These are phyloP conservation scores for Clavispora carvajalis DNA, from an alignment of 805 yeast genomes.

Conservation along the genomic window DNA sequence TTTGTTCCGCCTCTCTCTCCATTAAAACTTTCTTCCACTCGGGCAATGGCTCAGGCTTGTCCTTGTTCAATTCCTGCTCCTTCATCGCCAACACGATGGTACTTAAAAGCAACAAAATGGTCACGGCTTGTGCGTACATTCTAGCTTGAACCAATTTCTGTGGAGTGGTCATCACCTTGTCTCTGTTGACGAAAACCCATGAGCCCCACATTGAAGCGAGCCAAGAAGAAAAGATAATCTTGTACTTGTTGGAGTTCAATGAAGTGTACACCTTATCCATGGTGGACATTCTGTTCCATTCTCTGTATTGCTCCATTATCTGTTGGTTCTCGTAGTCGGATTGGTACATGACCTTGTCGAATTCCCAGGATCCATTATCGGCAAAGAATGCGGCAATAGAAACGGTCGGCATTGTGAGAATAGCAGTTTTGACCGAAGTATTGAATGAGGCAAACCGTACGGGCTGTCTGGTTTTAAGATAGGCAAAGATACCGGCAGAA, in stretches of 20 bases:
- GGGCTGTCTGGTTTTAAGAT: conserved; percentile 30
- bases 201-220: conserved; percentile 32
- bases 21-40: conserved; percentile 20
- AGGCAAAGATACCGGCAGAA: conserved; percentile 29
- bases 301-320: conserved; percentile 29
- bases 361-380: conserved; percentile 41
- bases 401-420: conserved; percentile 37
- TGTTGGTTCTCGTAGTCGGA: conserved; percentile 22
- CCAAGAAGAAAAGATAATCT: conserved; percentile 33
- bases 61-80: conserved; percentile 19
- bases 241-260: conserved; percentile 31
- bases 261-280: conserved; percentile 25
- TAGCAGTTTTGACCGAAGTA: conserved; percentile 34
- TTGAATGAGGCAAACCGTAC: conserved; percentile 30
- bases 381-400: conserved; percentile 36
- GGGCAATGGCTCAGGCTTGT: conserved; percentile 19
- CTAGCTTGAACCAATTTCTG: conserved; percentile 26
- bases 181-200: conserved; percentile 23
- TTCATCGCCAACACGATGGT: conserved; percentile 24
- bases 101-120: conserved; percentile 23
- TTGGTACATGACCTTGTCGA: conserved; percentile 34
- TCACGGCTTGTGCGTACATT: conserved; percentile 27
- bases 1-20: conserved; percentile 13
- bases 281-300: conserved; percentile 29
- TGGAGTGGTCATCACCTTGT: conserved; percentile 22